Evolutionary conservation across 139 green algal species (phyloP), one percentile per base, ranked within the genome.

Genomic region (Microglena sp.): DNA sequence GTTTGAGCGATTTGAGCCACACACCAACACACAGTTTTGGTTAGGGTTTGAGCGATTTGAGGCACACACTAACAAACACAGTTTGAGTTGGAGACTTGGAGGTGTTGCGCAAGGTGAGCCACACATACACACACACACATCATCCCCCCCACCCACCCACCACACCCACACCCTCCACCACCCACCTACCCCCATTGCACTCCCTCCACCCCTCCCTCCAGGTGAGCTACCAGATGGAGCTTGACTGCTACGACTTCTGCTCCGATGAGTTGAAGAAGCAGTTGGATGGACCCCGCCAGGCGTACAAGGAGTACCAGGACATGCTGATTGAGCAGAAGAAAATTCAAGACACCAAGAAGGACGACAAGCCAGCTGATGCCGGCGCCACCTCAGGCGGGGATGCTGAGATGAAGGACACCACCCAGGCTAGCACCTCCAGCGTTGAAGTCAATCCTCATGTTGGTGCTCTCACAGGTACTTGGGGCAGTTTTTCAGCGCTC

Each of bases 201-300:
- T n/a, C n/a, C n/a, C n/a, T n/a, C n/a, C n/a, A n/a, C n/a, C n/a
- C n/a, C n/a, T n/a, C n/a, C n/a, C 55, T 4, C 55, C 82, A 95
- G 88, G 87, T 97, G 24, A 73, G 69, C 24, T 99, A 93, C 70
- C 86, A 89, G 0, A 24, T 91, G 28, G 61, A 90, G 68, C 77
- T 99, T 26, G 94, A 99, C 66, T 43, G 88, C 21, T 95, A 90
- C 59, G 91, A 99, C n/a, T 94, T 96, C 62, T 97, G 91, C 81
- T 81, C 66, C 0, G 60, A 77, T 0, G 82, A 91, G 66, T 70
- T 95, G n/a, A 85, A 97, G 71, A 58, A 77, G 67, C 33, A 86
- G 71, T 81, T 99, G 45, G 77, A 92, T 11, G 84, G 55, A 15
- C 84, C 88, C 4, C 76, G 91, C 36, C 67, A 76, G 2, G 85